Conservation (phyloP, 2,329 filamentous ascomycete genomes). For the Ceratocystis variospora region DNA sequence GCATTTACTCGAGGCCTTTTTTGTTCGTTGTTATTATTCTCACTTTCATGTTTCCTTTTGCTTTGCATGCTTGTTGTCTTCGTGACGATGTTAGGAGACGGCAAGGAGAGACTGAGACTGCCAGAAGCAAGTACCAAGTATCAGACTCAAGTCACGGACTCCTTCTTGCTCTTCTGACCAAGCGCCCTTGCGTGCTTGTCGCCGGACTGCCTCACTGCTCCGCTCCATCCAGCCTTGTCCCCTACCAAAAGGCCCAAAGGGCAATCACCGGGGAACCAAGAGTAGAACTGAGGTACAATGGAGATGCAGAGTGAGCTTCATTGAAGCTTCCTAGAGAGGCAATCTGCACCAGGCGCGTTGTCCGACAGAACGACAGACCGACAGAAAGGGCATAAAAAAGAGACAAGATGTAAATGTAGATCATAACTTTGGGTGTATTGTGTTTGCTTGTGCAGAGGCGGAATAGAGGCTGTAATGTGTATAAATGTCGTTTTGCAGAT, state of each 20-base stretch:
- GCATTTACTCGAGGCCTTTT: no score
- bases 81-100: no score
- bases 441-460: background rate
- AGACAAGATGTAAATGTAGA: background rate
- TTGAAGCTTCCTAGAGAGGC: constrained; percentile 3
- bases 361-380: background rate
- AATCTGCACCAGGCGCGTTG: background rate
- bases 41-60: no score
- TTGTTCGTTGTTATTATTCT: no score
- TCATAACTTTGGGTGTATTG: background rate
- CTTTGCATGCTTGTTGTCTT: no score
- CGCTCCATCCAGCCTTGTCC: background rate
- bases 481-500: no score
- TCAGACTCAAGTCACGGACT: background rate
- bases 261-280: no score
- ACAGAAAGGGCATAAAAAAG: background rate
- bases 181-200: background rate
- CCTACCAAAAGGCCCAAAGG: background rate
- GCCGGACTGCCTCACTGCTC: background rate
- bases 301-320: background rate
- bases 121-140: background rate
- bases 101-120: background rate
- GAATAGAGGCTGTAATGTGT: no score
- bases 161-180: background rate
- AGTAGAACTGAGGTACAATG: no score